Evolutionary conservation across 2,329 filamentous ascomycete genomes (phyloP).

Genomic region (Catunica adiposa): DNA sequence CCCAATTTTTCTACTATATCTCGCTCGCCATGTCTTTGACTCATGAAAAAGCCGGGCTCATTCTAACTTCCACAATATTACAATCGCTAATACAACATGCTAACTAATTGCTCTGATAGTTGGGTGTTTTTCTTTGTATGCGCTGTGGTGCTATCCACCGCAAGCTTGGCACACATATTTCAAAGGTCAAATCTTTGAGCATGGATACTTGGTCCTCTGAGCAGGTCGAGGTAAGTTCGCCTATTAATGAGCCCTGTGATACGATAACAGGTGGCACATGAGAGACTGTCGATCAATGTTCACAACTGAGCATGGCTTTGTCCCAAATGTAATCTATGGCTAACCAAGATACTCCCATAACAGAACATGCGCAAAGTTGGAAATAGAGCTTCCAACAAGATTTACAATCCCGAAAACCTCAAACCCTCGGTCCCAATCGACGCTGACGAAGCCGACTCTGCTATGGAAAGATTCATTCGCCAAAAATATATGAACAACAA

Average conservation of each 20-base stretch:
- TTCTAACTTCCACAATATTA: too few species aligned
- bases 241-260: background rate
- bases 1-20: background rate
- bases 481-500: slow-evolving; percentile 71
- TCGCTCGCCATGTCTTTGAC: background rate
- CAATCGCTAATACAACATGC: background rate
- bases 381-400: slow-evolving; percentile 70
- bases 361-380: slow-evolving; percentile 91
- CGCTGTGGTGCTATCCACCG: slow-evolving; percentile 89
- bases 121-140: slow-evolving; percentile 95
- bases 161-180: slow-evolving; percentile 93
- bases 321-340: background rate
- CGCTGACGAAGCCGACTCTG: slow-evolving; percentile 78
- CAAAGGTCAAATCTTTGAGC: slow-evolving; percentile 94
- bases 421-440: slow-evolving; percentile 77
- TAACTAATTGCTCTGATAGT: slow-evolving; percentile 28
- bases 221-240: slow-evolving; percentile 68
- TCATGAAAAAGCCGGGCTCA: too few species aligned
- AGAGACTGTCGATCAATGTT: background rate
- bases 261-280: background rate
- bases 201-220: slow-evolving; percentile 97
- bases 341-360: background rate
- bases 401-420: slow-evolving; percentile 73
- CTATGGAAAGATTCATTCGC: slow-evolving; percentile 88
- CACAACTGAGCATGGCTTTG: background rate